Evolutionary conservation across 208 protist species (phyloP).

Genomic region (Trypanosoma cruzi): DNA sequence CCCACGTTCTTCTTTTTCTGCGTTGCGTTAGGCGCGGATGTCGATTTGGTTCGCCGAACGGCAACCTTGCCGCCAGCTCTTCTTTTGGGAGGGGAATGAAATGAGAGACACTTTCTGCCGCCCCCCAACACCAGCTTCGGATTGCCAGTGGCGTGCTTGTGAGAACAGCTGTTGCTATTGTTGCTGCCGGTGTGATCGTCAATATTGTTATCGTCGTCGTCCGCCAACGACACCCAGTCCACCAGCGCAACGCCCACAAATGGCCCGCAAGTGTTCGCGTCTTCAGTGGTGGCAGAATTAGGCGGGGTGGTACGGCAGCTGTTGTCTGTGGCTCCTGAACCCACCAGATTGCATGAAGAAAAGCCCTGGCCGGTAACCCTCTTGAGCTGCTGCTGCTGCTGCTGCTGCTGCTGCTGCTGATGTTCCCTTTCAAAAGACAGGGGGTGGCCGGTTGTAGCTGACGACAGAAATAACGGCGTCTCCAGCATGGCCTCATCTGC

Average conservation of each 20-base stretch:
- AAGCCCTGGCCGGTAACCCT: too few species aligned
- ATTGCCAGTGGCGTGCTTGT: neutral
- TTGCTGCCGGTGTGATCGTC: neutral
- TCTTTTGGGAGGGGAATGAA: neutral
- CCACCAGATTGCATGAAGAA: too few species aligned
- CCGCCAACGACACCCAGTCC: neutral
- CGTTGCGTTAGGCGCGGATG: neutral
- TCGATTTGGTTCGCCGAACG: constrained; percentile 7
- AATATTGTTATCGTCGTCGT: neutral
- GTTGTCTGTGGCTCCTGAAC: neutral
- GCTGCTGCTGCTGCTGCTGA: neutral
- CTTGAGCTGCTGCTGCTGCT: too few species aligned
- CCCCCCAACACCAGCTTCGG: constrained; percentile 24
- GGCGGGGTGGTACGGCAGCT: neutral
- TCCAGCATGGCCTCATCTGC: constrained; percentile 22
- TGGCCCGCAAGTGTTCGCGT: neutral
- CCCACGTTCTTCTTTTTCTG: neutral
- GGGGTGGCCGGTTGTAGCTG: neutral
- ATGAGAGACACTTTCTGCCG: constrained; percentile 12
- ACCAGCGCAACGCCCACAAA: constrained; percentile 23
- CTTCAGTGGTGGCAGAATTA: neutral
- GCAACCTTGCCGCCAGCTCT: neutral
- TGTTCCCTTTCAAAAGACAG: neutral
- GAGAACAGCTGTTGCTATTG: neutral
- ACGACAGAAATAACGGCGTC: constrained; percentile 29